Evolutionary conservation across 2,329 filamentous ascomycete genomes (phyloP), one percentile per base, ranked within the genome.

Genomic region (Aspergillus tanneri): DNA sequence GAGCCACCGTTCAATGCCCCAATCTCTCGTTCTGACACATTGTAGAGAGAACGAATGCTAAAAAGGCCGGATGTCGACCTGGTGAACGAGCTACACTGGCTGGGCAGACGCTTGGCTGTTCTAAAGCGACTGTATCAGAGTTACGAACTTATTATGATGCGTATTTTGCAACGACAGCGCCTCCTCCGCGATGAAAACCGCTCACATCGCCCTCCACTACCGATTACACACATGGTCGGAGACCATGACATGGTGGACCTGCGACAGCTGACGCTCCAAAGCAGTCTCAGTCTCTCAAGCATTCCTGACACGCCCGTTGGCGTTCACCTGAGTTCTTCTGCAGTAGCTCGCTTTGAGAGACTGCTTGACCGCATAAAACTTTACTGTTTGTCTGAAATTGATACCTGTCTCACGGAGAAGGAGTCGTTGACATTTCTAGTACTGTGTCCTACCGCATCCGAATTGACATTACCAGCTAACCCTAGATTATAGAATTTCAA

Each of bases 361-460:
- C 67, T 86, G 21, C 75, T 78, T 38, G 81, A 85, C 57, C 73
- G 82, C 3, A 84, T 85, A 48, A 74, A 77, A 34, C 66, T 85
- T 28, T 85, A 85, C 52, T 83, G 82, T 9, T 64, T 85, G 50
- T 79, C 76, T 46, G 83, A 86, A 61, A 82, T 85, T 35, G 78
- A 84, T 43, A 78, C 82, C 53, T 85, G 82, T 55, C 66, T 84
- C 18, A 80, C 80, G 22, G 86, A 89, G 65, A 89, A 88, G 62
- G 83, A 85, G 21, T 82, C 82, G 0, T 71, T 90, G 21, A 84
- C 86, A 3, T 80, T 81, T 53, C 82, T 88, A 63, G 85, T 86
- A 66, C 62, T 76, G 59, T 45, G 12, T 10, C 11, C 5, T 11
- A 27, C 19, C 11, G 14, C 11, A 11, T 10, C 6, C 34, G 22